Conservation (phyloP, 2,329 filamentous ascomycete genomes). For the Aureobasidium vineae region DNA sequence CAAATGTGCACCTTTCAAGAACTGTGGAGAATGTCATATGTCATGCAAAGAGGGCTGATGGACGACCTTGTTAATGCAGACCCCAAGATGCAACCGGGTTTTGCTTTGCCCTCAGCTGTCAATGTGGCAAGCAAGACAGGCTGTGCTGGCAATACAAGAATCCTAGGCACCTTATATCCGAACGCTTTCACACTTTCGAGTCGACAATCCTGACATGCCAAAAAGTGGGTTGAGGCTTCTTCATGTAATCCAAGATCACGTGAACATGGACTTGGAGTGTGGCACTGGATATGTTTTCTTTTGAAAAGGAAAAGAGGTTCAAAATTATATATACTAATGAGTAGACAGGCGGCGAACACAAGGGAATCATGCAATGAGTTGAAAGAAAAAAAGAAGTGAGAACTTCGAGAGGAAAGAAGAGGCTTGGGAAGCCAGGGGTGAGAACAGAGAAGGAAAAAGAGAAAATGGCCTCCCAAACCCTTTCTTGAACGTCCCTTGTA, state of each 20-base stretch:
- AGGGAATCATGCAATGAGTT: slow-evolving; percentile 22
- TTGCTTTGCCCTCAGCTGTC: neutral
- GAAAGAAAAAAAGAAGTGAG: neutral
- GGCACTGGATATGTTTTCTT: neutral
- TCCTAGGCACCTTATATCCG: neutral
- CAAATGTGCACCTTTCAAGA: too few species aligned
- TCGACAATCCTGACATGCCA: slow-evolving; percentile 7
- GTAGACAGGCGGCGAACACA: slow-evolving; percentile 23
- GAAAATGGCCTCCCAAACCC: slow-evolving; percentile 2
- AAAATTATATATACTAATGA: slow-evolving; percentile 26
- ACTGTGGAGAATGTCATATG: too few species aligned
- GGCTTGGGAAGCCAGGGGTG: neutral
- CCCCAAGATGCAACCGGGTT: neutral
- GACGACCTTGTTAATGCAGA: neutral
- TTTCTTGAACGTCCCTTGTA: slow-evolving; percentile 10
- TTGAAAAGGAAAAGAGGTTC: slow-evolving; percentile 13
- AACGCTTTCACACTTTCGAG: neutral
- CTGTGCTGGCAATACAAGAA: neutral
- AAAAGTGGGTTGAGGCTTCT: neutral
- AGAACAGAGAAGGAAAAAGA: slow-evolving; percentile 17
- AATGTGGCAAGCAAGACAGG: neutral
- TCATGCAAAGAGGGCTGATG: neutral
- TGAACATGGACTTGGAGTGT: neutral
- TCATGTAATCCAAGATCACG: neutral
- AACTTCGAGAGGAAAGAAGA: slow-evolving; percentile 6